Evolutionary conservation across 495 filamentous ascomycete genomes (phyloP).

Genomic region (Glarea lozoyensis): DNA sequence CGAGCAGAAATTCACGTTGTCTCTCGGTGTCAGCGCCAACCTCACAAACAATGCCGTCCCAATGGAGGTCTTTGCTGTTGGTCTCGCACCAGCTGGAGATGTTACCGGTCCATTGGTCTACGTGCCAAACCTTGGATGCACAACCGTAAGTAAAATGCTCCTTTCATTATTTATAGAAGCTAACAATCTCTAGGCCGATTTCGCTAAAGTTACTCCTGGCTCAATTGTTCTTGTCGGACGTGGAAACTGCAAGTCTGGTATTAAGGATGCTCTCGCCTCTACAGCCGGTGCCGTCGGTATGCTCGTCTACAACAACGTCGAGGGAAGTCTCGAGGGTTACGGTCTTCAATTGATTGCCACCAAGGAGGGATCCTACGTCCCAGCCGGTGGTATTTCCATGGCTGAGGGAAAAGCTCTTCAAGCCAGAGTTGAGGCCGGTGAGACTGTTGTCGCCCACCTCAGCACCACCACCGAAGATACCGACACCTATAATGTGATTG

Average conservation of each 20-base stretch:
- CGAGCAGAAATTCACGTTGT: slow-evolving; percentile 44
- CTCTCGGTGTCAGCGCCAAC: slow-evolving; percentile 26
- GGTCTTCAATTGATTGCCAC: slow-evolving; percentile 40
- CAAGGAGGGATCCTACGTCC: slow-evolving; percentile 34
- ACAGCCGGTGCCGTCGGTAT: slow-evolving; percentile 47
- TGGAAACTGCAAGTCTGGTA: slow-evolving; percentile 50
- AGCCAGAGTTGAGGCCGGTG: neutral
- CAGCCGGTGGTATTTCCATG: slow-evolving; percentile 43
- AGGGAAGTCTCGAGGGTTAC: slow-evolving; percentile 34
- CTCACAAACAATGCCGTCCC: slow-evolving; percentile 25
- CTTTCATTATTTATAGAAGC: neutral
- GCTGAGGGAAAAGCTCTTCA: slow-evolving; percentile 40
- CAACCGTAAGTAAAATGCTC: slow-evolving; percentile 17
- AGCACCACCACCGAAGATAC: neutral
- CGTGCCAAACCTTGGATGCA: slow-evolving; percentile 50
- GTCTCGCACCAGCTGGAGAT: slow-evolving; percentile 24
- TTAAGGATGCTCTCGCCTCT: slow-evolving; percentile 50
- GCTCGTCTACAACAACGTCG: slow-evolving; percentile 59
- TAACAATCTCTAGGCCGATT: slow-evolving; percentile 36
- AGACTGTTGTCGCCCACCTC: neutral
- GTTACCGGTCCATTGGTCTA: slow-evolving; percentile 31
- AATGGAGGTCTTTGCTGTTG: slow-evolving; percentile 23
- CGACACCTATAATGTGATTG: slow-evolving; percentile 56
- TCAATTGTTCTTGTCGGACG: slow-evolving; percentile 55
- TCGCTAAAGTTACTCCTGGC: slow-evolving; percentile 40